Evolutionary conservation across 2,329 filamentous ascomycete genomes (phyloP), one percentile per base, ranked within the genome.

Genomic region (Ascochyta pisi): DNA sequence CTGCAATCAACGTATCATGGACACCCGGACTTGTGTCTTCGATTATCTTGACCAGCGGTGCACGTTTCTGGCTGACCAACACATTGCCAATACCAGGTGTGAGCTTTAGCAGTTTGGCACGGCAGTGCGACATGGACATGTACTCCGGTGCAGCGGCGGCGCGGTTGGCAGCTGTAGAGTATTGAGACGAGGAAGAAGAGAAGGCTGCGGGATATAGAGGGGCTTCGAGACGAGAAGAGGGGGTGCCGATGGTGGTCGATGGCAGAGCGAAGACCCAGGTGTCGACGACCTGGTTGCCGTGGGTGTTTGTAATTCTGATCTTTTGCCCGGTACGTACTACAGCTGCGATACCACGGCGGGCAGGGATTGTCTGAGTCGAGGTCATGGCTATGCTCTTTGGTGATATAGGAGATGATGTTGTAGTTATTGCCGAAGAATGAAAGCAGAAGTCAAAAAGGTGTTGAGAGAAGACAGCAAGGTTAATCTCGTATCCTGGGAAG

Each of bases 241-340:
- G 22, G 16, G 61, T 66, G 10, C 47, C 47, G 15, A 52, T 44
- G n/a, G 69, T 52, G 26, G 23, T 34, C 1, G 63, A 53, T 5
- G 71, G 68, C 0, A 77, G 67, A 10, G 77, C 75, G 56, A 82
- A 78, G 3, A 78, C 78, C 78, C 78, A 82, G 41, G 80, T 81
- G 61, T 83, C 81, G 37, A 82, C 71, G 19, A 83, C 80, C 67
- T 82, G 80, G 47, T 79, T 78, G 47, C 80, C 81, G 53, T 77
- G 66, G 1, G 79, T 81, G 65, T 82, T 82, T 63, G 73, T 76
- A 52, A 82, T 73, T 53, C 77, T 80, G 58, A 82, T 71, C 35
- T 69, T 73, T 57, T 82, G 78, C 29, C 71, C 70, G 6, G 62
- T 50, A 16, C 61, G 61, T 39, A 81, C 63, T 15, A 68, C 46